phyloP scores from a whole-genome alignment of 1,284 basidiomycete genomes.

The Omphalotus olearius region DNA sequence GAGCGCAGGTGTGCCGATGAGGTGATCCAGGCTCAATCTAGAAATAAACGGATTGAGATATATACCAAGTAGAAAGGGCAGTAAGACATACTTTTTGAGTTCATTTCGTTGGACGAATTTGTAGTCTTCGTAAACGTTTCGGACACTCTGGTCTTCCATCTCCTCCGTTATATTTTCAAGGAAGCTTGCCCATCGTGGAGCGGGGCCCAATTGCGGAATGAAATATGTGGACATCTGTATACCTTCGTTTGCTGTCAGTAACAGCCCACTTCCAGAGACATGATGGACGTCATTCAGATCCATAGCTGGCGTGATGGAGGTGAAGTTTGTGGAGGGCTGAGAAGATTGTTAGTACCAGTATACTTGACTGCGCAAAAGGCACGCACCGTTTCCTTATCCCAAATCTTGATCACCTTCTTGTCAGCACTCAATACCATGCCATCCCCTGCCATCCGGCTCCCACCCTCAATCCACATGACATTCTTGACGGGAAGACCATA shows the following conservation, averaged over 20 bases:
- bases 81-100: slow-evolving; percentile 66
- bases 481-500: slow-evolving; percentile 91
- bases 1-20: slow-evolving; percentile 90
- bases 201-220: slow-evolving; percentile 93
- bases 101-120: slow-evolving; percentile 94
- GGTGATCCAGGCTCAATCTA: slow-evolving; percentile 89
- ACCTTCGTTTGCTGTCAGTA: slow-evolving; percentile 90
- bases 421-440: slow-evolving; percentile 87
- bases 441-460: slow-evolving; percentile 78
- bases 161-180: slow-evolving; percentile 98
- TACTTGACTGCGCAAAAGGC: neutral
- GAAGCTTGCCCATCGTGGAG: slow-evolving; percentile 96
- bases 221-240: slow-evolving; percentile 91
- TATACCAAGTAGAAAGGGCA: slow-evolving; percentile 12
- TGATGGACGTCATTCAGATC: slow-evolving; percentile 90
- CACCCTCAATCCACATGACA: slow-evolving; percentile 88
- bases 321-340: slow-evolving; percentile 85
- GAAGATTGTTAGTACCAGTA: slow-evolving; percentile 13
- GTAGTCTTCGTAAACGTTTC: slow-evolving; percentile 89
- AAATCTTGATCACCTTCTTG: slow-evolving; percentile 94
- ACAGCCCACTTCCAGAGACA: slow-evolving; percentile 78
- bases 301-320: slow-evolving; percentile 86
- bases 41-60: slow-evolving; percentile 11
- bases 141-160: slow-evolving; percentile 84
- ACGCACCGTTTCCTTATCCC: slow-evolving; percentile 82